Conservation (phyloP, 1,284 basidiomycete species). For the Irpex lacteus region DNA sequence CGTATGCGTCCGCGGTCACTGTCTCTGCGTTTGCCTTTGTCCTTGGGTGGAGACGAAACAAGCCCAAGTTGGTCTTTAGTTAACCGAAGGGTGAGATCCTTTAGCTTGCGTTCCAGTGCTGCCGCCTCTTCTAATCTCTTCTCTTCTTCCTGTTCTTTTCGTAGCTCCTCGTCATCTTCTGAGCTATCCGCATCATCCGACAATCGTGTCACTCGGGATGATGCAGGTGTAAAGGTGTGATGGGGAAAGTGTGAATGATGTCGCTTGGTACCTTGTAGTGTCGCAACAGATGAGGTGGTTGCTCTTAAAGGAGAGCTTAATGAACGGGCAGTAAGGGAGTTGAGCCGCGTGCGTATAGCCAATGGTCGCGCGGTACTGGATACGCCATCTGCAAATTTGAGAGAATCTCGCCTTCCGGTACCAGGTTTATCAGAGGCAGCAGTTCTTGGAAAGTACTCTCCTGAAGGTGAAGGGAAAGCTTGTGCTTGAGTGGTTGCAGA, state of each 20-base stretch:
- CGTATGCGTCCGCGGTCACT: conserved; percentile 45
- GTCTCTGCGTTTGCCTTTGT: conserved; percentile 23
- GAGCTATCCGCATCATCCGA: conserved; percentile 3
- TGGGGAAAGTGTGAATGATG: conserved; percentile 30
- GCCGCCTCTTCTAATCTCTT: conserved; percentile 65
- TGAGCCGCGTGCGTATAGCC: conserved; percentile 65
- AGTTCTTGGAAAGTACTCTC: conserved; percentile 18
- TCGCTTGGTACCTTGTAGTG: conserved; percentile 49
- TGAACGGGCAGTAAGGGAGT: conserved; percentile 41
- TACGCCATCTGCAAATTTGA: conserved; percentile 7
- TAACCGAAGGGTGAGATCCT: conserved; percentile 65
- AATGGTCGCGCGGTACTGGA: conserved; percentile 36
- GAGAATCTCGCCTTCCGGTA: conserved; percentile 17
- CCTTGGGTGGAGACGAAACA: conserved; percentile 45
- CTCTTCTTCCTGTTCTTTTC: conserved; percentile 65
- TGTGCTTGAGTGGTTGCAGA: conserved; percentile 20
- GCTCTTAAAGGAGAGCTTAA: conserved; percentile 51
- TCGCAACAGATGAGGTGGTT: conserved; percentile 65
- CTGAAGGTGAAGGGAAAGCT: conserved; percentile 15
- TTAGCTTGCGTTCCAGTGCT: conserved; percentile 59
- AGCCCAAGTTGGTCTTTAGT: conserved; percentile 70
- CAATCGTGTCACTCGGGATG: conserved; percentile 36
- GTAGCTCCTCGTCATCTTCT: conserved; percentile 48
- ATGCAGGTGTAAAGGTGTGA: conserved; percentile 44
- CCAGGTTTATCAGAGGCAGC: conserved; percentile 12